phyloP scores from a whole-genome alignment of 1,139 yeast species.

The Saccharomyces uvarum region DNA sequence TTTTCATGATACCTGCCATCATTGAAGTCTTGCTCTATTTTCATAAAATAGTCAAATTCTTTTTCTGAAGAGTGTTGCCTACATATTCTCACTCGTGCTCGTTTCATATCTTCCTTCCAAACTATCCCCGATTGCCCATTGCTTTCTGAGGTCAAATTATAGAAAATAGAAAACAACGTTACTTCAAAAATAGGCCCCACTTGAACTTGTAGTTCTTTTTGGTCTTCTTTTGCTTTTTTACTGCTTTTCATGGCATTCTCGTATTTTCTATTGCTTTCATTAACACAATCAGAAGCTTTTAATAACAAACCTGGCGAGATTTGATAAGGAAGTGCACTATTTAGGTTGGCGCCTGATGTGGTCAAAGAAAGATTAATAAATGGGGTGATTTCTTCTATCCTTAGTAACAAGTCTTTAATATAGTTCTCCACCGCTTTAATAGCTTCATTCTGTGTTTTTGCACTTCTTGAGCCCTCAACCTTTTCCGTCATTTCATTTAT shows the following conservation, averaged over 20 bases:
- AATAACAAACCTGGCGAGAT: conserved; percentile 61
- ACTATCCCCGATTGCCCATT: conserved; percentile 37
- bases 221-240: not conserved
- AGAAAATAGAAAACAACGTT: conserved; percentile 58
- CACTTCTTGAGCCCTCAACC: conserved; percentile 21
- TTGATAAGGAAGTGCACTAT: conserved; percentile 43
- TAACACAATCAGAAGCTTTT: conserved; percentile 52
- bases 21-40: conserved; percentile 52
- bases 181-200: conserved; percentile 60
- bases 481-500: conserved; percentile 34
- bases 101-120: conserved; percentile 72
- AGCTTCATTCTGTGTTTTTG: conserved; percentile 36
- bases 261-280: conserved; percentile 36
- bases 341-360: conserved; percentile 62
- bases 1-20: conserved; percentile 68
- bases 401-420: conserved; percentile 41
- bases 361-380: conserved; percentile 58
- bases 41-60: conserved; percentile 41
- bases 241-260: conserved; percentile 5
- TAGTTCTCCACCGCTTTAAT: conserved; percentile 43
- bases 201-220: conserved; percentile 15
- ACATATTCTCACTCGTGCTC: conserved; percentile 42
- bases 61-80: conserved; percentile 20
- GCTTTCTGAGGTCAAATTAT: conserved; percentile 35
- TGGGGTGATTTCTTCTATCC: conserved; percentile 67